Evolutionary conservation across 2,329 filamentous ascomycete genomes (phyloP).

Genomic region (Waltergamsia citrina): DNA sequence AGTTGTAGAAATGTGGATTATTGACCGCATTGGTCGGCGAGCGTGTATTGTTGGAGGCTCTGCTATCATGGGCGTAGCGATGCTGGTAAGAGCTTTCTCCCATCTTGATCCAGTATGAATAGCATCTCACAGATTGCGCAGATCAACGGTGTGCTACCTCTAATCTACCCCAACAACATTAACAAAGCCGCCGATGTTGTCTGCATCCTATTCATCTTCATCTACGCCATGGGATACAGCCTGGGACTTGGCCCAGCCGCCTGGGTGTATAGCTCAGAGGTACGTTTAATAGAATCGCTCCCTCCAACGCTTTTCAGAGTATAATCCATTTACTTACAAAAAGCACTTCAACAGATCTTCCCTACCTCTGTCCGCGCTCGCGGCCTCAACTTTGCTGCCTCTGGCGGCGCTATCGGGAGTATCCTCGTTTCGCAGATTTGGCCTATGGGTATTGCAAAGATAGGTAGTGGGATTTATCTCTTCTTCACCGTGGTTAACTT

Average conservation of each 20-base stretch:
- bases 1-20: constrained; percentile 45
- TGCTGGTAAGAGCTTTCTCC: constrained; percentile 31
- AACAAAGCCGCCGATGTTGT: constrained; percentile 36
- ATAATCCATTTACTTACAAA: neutral
- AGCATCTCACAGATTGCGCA: no score
- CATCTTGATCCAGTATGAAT: neutral
- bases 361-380: constrained; percentile 46
- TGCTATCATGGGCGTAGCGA: constrained; percentile 39
- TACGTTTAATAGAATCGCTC: constrained; percentile 11
- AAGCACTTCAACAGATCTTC: constrained; percentile 30
- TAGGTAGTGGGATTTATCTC: constrained; percentile 45
- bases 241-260: constrained; percentile 46
- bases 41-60: constrained; percentile 38
- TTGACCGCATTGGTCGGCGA: constrained; percentile 41
- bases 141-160: constrained; percentile 44
- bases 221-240: constrained; percentile 49
- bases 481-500: constrained; percentile 46
- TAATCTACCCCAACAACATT: constrained; percentile 37
- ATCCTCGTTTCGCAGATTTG: constrained; percentile 45
- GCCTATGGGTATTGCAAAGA: constrained; percentile 40
- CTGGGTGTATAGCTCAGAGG: constrained; percentile 52
- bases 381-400: constrained; percentile 45
- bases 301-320: neutral
- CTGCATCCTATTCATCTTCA: constrained; percentile 46
- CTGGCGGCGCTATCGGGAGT: constrained; percentile 43